Evolutionary conservation across 2,329 filamentous ascomycete species (phyloP).

Genomic region (Conoideocrella luteorostrata): DNA sequence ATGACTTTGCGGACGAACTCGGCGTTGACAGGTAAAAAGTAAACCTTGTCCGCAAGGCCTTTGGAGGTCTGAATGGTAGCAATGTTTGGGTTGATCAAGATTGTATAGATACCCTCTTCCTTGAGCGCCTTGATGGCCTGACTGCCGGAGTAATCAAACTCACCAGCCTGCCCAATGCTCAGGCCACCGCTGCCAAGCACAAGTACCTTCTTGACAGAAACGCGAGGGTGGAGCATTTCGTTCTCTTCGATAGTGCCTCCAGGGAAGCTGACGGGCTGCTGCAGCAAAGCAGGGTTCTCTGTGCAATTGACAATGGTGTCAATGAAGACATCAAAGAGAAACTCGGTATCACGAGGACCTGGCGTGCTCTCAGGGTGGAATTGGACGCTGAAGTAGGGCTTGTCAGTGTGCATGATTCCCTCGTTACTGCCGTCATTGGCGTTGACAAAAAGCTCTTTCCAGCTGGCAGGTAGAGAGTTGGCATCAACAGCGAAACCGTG

Average conservation of each 20-base stretch:
- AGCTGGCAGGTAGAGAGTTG: slow-evolving; percentile 65
- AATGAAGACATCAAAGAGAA: slow-evolving; percentile 95
- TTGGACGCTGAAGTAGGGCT: slow-evolving; percentile 97
- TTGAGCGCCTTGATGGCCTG: slow-evolving; percentile 98
- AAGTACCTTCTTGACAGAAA: slow-evolving; percentile 88
- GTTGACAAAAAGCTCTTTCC: slow-evolving; percentile 95
- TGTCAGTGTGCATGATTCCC: slow-evolving; percentile 80
- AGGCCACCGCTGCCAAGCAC: slow-evolving; percentile 91
- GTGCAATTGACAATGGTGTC: slow-evolving; percentile 70
- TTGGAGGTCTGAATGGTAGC: slow-evolving; percentile 98
- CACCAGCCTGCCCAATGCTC: slow-evolving; percentile 94
- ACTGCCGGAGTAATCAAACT: slow-evolving; percentile 97
- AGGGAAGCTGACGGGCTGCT: slow-evolving; percentile 75
- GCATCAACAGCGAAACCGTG: slow-evolving; percentile 93
- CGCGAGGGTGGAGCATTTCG: slow-evolving; percentile 65
- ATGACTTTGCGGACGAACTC: slow-evolving; percentile 98
- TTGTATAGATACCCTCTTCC: slow-evolving; percentile 95
- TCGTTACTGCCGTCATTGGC: slow-evolving; percentile 98
- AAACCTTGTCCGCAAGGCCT: slow-evolving; percentile 95
- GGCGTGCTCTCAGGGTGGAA: slow-evolving; percentile 98
- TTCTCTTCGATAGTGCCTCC: slow-evolving; percentile 79
- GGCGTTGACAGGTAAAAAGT: slow-evolving; percentile 93
- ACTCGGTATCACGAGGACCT: slow-evolving; percentile 91
- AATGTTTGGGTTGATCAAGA: slow-evolving; percentile 98
- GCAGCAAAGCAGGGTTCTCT: slow-evolving; percentile 58